A percentile compares a stretch with the other conserved stretches of the same genome.
Evolutionary conservation across 2,329 filamentous ascomycete species (phyloP).

Genomic region (Colletotrichum orchidophilum): DNA sequence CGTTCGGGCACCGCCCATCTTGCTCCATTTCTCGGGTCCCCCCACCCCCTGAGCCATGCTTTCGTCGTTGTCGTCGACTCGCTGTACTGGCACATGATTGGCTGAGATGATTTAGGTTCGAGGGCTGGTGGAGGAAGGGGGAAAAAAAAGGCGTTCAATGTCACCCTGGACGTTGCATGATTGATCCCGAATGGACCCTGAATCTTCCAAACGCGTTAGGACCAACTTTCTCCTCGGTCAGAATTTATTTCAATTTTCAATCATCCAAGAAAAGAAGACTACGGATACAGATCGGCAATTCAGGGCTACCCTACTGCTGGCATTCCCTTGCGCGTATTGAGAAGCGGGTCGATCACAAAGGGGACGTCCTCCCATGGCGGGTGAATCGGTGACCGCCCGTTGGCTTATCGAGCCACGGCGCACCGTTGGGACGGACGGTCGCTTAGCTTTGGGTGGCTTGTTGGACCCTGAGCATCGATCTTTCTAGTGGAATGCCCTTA

Average conservation of each 20-base stretch:
- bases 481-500: slow-evolving; percentile 1
- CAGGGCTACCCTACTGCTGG: neutral
- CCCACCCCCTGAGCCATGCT: neutral
- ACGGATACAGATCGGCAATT: neutral
- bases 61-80: neutral
- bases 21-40: neutral
- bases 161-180: neutral
- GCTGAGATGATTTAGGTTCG: neutral
- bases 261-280: slow-evolving; percentile 26
- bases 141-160: neutral
- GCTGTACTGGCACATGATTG: neutral
- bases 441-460: neutral
- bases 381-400: neutral
- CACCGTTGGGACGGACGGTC: slow-evolving; percentile 3
- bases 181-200: neutral
- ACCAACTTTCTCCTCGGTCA: neutral
- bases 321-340: neutral
- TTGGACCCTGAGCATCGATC: slow-evolving; percentile 19
- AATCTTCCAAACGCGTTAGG: neutral
- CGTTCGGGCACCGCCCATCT: neutral
- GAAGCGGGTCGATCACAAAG: neutral
- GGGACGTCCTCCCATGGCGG: neutral
- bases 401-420: neutral
- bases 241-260: no score
- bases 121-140: neutral